phyloP scores from a whole-genome alignment of 2,329 filamentous ascomycete species.

The Fusarium haematococcum region DNA sequence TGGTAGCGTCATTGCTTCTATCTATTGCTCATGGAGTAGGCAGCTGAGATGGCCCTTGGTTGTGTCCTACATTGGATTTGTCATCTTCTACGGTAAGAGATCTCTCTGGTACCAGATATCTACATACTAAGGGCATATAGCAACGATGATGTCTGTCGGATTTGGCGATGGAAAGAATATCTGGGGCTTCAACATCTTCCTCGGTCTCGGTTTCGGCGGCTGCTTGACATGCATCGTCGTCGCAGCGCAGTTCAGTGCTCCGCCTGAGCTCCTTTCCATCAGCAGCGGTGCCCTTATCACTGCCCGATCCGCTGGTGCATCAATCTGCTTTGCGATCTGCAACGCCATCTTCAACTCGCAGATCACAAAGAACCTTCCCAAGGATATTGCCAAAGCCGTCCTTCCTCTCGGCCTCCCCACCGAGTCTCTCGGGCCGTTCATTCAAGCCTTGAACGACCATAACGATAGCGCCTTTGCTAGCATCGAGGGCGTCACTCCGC shows the following conservation, averaged over 20 bases:
- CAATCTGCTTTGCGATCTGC: background rate
- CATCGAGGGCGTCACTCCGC: background rate
- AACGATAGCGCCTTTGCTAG: background rate
- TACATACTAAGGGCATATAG: background rate
- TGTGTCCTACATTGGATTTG: background rate
- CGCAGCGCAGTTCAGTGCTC: background rate
- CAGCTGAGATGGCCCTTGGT: background rate
- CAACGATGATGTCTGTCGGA: background rate
- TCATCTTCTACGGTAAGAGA: background rate
- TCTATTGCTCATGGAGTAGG: background rate
- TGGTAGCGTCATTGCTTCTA: background rate
- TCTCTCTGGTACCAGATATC: background rate
- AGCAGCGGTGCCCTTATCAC: background rate
- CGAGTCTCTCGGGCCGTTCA: background rate
- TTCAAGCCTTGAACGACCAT: background rate
- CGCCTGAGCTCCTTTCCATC: background rate
- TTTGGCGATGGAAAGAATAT: background rate
- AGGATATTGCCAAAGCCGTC: background rate
- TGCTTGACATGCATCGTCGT: background rate
- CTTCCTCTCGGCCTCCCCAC: background rate
- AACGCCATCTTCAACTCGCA: background rate
- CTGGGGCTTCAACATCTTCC: background rate
- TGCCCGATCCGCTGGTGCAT: background rate
- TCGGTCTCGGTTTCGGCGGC: background rate
- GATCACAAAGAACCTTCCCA: background rate